phyloP scores from a whole-genome alignment of 176 grass and related monocot genomes.

The Eremochloa ophiuroides region DNA sequence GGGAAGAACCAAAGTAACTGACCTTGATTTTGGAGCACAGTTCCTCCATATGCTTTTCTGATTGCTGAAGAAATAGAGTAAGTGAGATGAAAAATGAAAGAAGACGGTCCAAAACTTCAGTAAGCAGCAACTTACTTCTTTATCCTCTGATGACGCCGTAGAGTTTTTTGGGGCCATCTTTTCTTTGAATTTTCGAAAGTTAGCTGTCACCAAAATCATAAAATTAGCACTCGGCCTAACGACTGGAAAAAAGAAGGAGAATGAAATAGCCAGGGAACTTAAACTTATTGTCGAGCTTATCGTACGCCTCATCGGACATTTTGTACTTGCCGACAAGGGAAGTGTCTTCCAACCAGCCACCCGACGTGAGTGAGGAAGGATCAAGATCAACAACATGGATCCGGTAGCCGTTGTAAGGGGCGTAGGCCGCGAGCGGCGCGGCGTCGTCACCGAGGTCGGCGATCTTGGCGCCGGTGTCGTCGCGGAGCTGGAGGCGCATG shows the following conservation, averaged over 20 bases:
- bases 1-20: slow-evolving; percentile 16
- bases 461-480: slow-evolving; percentile 72
- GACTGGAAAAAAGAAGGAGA: no score
- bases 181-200: slow-evolving; percentile 92
- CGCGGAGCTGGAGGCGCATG: slow-evolving; percentile 79
- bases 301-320: slow-evolving; percentile 87
- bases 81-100: neutral
- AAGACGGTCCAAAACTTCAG: neutral
- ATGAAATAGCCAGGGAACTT: neutral
- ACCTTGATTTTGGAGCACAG: slow-evolving; percentile 83
- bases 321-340: slow-evolving; percentile 91
- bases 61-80: slow-evolving; percentile 29
- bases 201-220: slow-evolving; percentile 47
- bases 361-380: slow-evolving; percentile 75
- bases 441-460: slow-evolving; percentile 51
- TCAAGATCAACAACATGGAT: slow-evolving; percentile 91
- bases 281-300: slow-evolving; percentile 70
- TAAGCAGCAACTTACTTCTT: slow-evolving; percentile 56
- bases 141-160: slow-evolving; percentile 42
- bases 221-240: neutral
- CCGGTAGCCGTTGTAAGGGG: slow-evolving; percentile 69
- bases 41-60: slow-evolving; percentile 71
- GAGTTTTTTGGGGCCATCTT: slow-evolving; percentile 64
- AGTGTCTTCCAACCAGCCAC: slow-evolving; percentile 96
- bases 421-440: slow-evolving; percentile 66